Conservation (phyloP, 73 alveolate genomes). For the Paramecium octaurelia region DNA sequence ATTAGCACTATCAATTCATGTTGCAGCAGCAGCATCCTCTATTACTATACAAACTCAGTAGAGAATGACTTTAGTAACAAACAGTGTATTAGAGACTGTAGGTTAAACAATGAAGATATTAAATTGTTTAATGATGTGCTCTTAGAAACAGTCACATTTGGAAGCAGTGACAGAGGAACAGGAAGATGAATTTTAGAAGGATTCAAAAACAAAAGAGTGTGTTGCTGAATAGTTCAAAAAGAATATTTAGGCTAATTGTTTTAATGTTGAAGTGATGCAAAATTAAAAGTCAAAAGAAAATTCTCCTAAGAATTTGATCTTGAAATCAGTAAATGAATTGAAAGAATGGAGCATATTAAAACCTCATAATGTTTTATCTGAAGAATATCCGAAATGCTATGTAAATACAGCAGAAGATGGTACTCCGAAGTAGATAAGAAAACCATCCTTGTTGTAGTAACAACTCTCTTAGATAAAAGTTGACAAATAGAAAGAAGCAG, state of each 20-base stretch:
- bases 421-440: background rate
- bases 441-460: background rate
- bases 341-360: background rate
- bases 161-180: background rate
- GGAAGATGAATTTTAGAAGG: constrained; percentile 2
- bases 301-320: background rate
- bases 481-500: constrained; percentile 5
- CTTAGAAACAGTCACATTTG: background rate
- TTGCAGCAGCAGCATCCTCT: background rate
- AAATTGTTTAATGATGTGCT: background rate
- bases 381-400: background rate
- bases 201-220: constrained; percentile 2
- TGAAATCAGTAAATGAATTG: background rate
- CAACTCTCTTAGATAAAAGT: constrained; percentile 4
- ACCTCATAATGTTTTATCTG: background rate
- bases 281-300: background rate
- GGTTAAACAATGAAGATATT: background rate
- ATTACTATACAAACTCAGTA: background rate
- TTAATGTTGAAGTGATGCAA: background rate
- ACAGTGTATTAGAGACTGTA: background rate
- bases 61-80: background rate
- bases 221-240: background rate
- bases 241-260: background rate
- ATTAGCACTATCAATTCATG: background rate
- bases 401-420: background rate